Evolutionary conservation across 2,329 filamentous ascomycete species (phyloP), one percentile per base, ranked within the genome.

Genomic region (Paracoccidioides brasiliensis): DNA sequence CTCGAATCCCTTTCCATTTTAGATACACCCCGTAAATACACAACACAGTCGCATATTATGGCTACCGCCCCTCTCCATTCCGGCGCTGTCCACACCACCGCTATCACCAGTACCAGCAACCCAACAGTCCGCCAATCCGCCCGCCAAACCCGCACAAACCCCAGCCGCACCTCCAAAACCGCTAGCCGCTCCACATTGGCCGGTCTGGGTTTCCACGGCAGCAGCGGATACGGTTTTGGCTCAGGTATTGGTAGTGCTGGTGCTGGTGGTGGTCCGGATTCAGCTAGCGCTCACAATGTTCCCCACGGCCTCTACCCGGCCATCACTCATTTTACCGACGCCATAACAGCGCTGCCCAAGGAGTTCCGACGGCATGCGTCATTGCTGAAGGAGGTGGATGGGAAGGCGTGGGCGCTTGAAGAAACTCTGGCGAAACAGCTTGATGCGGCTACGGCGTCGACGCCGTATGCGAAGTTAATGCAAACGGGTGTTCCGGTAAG

Each of bases 331-430:
- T 97, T 98, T 69, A 88, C 91, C 60, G 90, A 97, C 70, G 85
- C 90, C 60, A 89, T 97, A 67, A 85, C 89, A 53, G 90, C 91
- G 42, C 81, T 98, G 32, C 93, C 93, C 4, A 90, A 90, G 70
- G 93, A 98, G 74, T 88, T 96, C 52, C 89, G 95, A 63, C 85
- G 90, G 67, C 91, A 98, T 71, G 95, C 95, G 64, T 96, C 91
- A 38, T 80, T 97, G 56, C 78, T 98, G 63, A 96, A 96, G 70
- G 93, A 98, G 74, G 93, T 97, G 50, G 93, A 98, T 74, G 91
- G 91, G 60, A 98, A 98, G 74, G 87, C 95, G 61, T 93, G 90
- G 55, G 84, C 83, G 32, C 86, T 93, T 5, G 89, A 95, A 69
- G 86, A 93, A 64, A 80, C 85, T 65, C 79, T 98, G 57, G 84